Base-by-base conservation (phyloP, 164 flowering plant genomes). In the Berberis vulgaris region DNA sequence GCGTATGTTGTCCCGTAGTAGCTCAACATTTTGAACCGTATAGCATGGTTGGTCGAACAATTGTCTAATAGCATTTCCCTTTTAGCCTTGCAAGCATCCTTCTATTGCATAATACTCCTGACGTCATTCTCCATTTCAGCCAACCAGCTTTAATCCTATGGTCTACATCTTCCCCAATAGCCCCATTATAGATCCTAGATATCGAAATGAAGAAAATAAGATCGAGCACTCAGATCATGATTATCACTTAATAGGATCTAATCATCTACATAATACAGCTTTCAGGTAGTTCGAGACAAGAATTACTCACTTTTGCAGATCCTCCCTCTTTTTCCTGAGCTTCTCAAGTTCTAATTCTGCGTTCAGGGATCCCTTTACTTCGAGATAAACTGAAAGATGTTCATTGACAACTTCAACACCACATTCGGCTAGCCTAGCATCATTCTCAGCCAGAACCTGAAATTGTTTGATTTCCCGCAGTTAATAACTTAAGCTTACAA, bases 301-400 rank as follows among this genome's bases (percentile, higher is more conserved):
- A 10, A 11, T 2, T 26, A 54, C 90, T 82, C 70, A 88, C 98
- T 81, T 86, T 66, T 70, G 74, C 55, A 77, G 60, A 39, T 94
- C 95, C 52, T 88, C 89, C 77, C 77, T 87, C 79, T 71, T 91
- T 66, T 81, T 91, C 46, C 61, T 63, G 7, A 94, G 83, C 73
- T 90, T 94, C 63, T 86, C 95, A 45, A 65, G 86, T 72, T 94
- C 96, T 54, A 80, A 86, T 66, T 83, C 86, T 4, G 83, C 71
- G 72, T 86, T 74, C 3, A 85, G 74, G 57, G 76, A 60, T 68
- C 97, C 97, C 65, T 77, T 83, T 65, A 79, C 77, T 67, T 81
- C 78, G 43, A 94, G 83, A 73, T 84, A 89, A 8, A 84, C 96
- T n/a, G 85, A 82, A 45, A 91, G 69, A 49, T 77, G 75, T 76